Conservation (phyloP, 257 asterid species). For the Lycium barbarum region DNA sequence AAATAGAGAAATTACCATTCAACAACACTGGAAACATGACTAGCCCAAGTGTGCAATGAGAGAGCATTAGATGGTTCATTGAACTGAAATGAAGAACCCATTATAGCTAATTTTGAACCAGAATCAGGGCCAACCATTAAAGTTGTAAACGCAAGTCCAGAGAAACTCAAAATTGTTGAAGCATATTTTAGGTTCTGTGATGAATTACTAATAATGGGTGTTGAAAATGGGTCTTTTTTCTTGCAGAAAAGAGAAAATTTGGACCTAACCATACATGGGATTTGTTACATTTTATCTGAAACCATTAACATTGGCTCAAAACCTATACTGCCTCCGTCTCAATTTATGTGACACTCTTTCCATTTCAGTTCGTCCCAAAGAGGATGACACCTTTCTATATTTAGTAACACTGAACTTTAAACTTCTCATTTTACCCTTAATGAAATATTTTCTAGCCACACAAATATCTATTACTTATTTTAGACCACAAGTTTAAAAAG, state of each 20-base stretch:
- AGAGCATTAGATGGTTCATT: slow-evolving; percentile 92
- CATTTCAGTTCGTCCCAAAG: too few relatives aligned
- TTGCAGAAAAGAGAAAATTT: slow-evolving; percentile 34
- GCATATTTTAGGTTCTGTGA: slow-evolving; percentile 42
- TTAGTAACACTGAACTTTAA: too few relatives aligned
- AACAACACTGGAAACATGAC: slow-evolving; percentile 94
- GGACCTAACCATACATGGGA: too few relatives aligned
- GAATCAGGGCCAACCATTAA: slow-evolving; percentile 56
- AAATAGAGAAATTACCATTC: slow-evolving; percentile 64
- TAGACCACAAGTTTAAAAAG: too few relatives aligned
- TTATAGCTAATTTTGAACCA: slow-evolving; percentile 57
- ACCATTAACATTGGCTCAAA: too few relatives aligned
- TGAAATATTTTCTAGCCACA: too few relatives aligned
- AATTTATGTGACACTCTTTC: too few relatives aligned
- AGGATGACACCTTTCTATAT: too few relatives aligned
- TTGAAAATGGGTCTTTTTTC: slow-evolving; percentile 35
- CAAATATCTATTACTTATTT: too few relatives aligned
- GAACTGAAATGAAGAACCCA: slow-evolving; percentile 44
- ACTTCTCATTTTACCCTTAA: too few relatives aligned
- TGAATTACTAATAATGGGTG: slow-evolving; percentile 19
- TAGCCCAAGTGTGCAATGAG: slow-evolving; percentile 94
- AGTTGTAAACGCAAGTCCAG: slow-evolving; percentile 61
- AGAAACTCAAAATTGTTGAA: slow-evolving; percentile 56
- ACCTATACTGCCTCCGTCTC: too few relatives aligned
- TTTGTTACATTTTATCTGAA: too few relatives aligned